Evolutionary conservation across 352 stramenopile genomes (phyloP), one percentile per base, ranked within the genome.

Genomic region (Phytophthora citricola): DNA sequence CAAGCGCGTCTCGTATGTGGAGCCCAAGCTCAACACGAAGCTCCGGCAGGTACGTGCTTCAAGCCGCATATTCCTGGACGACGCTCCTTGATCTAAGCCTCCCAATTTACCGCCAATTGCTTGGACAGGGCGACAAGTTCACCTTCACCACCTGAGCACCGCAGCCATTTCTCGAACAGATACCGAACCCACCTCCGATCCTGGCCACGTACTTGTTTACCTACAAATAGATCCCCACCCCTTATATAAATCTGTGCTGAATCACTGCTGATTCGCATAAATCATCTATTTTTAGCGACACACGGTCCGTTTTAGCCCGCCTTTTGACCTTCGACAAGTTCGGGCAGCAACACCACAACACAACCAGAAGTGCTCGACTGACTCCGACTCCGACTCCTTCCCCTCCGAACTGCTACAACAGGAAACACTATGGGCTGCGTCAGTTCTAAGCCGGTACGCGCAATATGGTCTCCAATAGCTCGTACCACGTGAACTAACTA

Each of bases 1-100:
- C 26, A 57, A 77, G 40, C 70, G 65, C 17, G 56, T 92, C 40
- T 92, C 79, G 31, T 93, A 93, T 66, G 72, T 57, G 0, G 81
- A 90, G 24, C 85, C 85, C 44, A 93, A 92, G 58, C 74, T 93
- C 62, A 93, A 90, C 69, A 85, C 78, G 5, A 93, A 93, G 61
- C 79, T 93, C 29, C 85, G 85, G 17, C 81, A 92, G 83, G 85
- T 93, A 68, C 44, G 71, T 41, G 20, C 4, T 50, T 5, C 8
- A 26, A 32, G 20, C 38, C 34, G 20, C 44, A 47, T 24, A 36
- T 45, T 63, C 15, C 31, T 58, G 22, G 43, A 5, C 26, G 56
- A 20, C 12, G 36, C 4, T 15, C 7, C 27, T 59, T 73, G 41
- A 58, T 67, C 34, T 62, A 61, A 72, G 29, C n/a, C 44, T 32